A percentile compares a stretch with the other conserved stretches of the same genome.
Evolutionary conservation across 192 early-diverging fungal genomes (phyloP).

Genomic region (Pilobolus umbonatus): DNA sequence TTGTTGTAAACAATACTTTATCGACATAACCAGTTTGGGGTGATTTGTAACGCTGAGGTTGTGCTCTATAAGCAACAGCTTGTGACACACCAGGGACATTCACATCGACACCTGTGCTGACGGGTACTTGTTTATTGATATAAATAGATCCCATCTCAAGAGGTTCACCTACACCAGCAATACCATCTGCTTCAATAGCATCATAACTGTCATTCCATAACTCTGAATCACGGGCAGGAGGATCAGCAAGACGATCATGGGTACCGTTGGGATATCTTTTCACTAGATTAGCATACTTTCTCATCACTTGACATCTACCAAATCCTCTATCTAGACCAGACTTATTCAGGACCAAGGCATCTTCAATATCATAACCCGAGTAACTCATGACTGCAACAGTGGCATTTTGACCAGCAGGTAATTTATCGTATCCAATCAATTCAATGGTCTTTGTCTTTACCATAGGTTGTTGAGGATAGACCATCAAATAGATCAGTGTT

Average conservation of each 20-base stretch:
- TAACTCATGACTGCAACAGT: slow-evolving; percentile 97
- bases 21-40: slow-evolving; percentile 88
- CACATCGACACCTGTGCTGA: slow-evolving; percentile 60
- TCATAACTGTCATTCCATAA: slow-evolving; percentile 52
- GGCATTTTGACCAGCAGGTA: slow-evolving; percentile 84
- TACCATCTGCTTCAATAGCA: slow-evolving; percentile 83
- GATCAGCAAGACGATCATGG: slow-evolving; percentile 72
- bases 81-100: slow-evolving; percentile 49
- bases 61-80: slow-evolving; percentile 55
- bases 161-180: slow-evolving; percentile 79
- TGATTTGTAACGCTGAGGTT: slow-evolving; percentile 85
- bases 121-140: slow-evolving; percentile 87
- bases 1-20: slow-evolving; percentile 89
- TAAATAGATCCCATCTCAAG: slow-evolving; percentile 66
- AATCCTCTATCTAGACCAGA: slow-evolving; percentile 84
- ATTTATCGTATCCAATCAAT: slow-evolving; percentile 93
- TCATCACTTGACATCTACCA: slow-evolving; percentile 90
- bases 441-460: slow-evolving; percentile 97
- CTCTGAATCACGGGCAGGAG: slow-evolving; percentile 37
- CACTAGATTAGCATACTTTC: slow-evolving; percentile 82
- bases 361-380: slow-evolving; percentile 98
- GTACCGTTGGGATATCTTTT: slow-evolving; percentile 81
- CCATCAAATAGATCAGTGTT: slow-evolving; percentile 92
- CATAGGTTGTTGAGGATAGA: slow-evolving; percentile 97
- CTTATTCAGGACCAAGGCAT: slow-evolving; percentile 94